Conservation (phyloP, 495 filamentous ascomycete species). For the Recurvomyces mirabilis region DNA sequence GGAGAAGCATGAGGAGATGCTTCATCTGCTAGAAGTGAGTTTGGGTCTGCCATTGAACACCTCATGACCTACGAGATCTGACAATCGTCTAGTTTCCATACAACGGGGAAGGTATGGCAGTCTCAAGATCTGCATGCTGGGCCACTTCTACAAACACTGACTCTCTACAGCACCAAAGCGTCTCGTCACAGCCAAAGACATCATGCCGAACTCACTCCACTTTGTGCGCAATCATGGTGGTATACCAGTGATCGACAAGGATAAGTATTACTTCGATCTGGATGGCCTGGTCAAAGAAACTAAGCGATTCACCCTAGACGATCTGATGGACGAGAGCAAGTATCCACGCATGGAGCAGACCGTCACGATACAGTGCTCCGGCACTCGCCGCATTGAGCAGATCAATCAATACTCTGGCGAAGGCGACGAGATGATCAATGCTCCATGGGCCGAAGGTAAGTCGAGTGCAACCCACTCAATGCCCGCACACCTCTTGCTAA, state of each 20-base stretch:
- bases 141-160: no score
- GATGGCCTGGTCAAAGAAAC: conserved; percentile 48
- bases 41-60: no score
- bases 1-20: conserved; percentile 56
- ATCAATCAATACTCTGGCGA: conserved; percentile 52
- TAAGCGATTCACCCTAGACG: conserved; percentile 41
- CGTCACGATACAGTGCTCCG: conserved; percentile 55
- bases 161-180: conserved; percentile 19
- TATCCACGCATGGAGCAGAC: conserved; percentile 46
- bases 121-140: no score
- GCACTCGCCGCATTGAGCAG: conserved; percentile 58
- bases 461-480: not conserved
- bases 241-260: conserved; percentile 49
- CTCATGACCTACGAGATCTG: no score
- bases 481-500: conserved; percentile 40
- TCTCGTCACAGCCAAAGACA: conserved; percentile 36
- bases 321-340: conserved; percentile 43
- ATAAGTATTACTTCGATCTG: conserved; percentile 40
- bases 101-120: conserved; percentile 46
- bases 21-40: conserved; percentile 55
- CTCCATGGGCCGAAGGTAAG: conserved; percentile 35
- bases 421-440: conserved; percentile 58
- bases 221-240: conserved; percentile 61
- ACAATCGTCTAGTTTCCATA: no score
- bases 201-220: conserved; percentile 49